Conservation (phyloP, 768 basidiomycete species). For the Jaapia argillacea region DNA sequence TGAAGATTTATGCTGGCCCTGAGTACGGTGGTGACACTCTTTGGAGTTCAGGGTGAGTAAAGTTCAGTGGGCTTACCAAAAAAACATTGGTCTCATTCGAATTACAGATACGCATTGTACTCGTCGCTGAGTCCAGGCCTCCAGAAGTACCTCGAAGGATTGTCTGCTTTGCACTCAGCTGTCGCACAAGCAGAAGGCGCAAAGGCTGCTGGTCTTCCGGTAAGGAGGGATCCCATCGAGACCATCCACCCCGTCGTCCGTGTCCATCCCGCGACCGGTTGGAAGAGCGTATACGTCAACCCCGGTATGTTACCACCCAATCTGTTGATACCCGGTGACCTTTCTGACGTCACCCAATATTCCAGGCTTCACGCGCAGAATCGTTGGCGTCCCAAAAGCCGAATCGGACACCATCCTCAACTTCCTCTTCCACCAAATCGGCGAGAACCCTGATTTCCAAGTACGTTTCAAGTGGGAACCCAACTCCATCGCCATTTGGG, state of each 20-base stretch:
- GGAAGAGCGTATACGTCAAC: slow-evolving; percentile 80
- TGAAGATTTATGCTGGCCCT: slow-evolving; percentile 63
- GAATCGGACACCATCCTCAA: slow-evolving; percentile 68
- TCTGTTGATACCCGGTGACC: neutral
- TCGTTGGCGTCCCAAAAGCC: slow-evolving; percentile 70
- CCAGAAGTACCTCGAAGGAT: slow-evolving; percentile 67
- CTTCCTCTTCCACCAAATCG: slow-evolving; percentile 65
- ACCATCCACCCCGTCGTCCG: slow-evolving; percentile 73
- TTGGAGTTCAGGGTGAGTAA: slow-evolving; percentile 64
- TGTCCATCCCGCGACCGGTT: slow-evolving; percentile 77
- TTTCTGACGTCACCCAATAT: neutral
- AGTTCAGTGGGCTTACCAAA: neutral
- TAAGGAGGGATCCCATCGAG: slow-evolving; percentile 61
- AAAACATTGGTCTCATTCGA: neutral
- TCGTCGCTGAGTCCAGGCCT: slow-evolving; percentile 68
- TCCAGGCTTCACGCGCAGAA: slow-evolving; percentile 71
- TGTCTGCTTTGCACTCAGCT: slow-evolving; percentile 67
- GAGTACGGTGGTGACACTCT: slow-evolving; percentile 72
- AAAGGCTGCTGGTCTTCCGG: slow-evolving; percentile 55
- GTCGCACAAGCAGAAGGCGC: slow-evolving; percentile 72
- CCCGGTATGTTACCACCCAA: slow-evolving; percentile 32
- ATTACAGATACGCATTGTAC: slow-evolving; percentile 65
- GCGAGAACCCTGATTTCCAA: slow-evolving; percentile 62
- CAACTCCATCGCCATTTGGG: slow-evolving; percentile 79
- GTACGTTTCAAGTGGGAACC: slow-evolving; percentile 71